Percentiles rank a stretch among this genome's conserved stretches.
Conservation (phyloP, 1,139 yeast species). For the Candida glucosophila region DNA sequence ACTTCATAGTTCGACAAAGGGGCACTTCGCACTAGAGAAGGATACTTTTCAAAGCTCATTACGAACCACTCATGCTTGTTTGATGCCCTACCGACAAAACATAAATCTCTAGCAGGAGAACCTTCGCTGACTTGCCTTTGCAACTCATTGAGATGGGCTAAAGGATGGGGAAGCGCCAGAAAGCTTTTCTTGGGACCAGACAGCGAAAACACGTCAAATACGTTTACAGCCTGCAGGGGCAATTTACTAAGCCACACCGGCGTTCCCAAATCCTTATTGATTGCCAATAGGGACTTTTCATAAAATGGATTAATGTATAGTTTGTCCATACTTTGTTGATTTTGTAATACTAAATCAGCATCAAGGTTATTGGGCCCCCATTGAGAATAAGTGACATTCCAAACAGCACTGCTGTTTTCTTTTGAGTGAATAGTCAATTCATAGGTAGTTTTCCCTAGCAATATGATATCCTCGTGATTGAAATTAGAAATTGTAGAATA, state of each 20-base stretch:
- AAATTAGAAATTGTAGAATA: slow-evolving; percentile 10
- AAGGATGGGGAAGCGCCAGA: slow-evolving; percentile 60
- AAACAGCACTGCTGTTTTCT: slow-evolving; percentile 47
- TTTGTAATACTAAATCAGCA: slow-evolving; percentile 50
- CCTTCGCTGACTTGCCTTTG: slow-evolving; percentile 40
- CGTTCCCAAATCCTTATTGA: slow-evolving; percentile 54
- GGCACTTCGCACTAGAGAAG: slow-evolving; percentile 73
- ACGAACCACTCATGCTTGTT: slow-evolving; percentile 76
- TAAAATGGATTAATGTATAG: slow-evolving; percentile 79
- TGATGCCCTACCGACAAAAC: slow-evolving; percentile 60
- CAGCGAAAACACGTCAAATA: slow-evolving; percentile 60
- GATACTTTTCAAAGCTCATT: slow-evolving; percentile 67
- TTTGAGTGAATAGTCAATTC: slow-evolving; percentile 46
- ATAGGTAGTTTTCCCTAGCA: slow-evolving; percentile 45
- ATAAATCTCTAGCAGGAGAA: slow-evolving; percentile 45
- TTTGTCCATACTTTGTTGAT: slow-evolving; percentile 51
- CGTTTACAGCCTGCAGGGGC: slow-evolving; percentile 61
- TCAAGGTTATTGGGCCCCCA: slow-evolving; percentile 95
- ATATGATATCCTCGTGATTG: slow-evolving; percentile 20
- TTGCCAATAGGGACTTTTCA: slow-evolving; percentile 61
- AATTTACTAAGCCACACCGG: slow-evolving; percentile 74
- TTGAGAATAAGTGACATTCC: slow-evolving; percentile 82
- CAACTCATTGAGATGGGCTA: slow-evolving; percentile 31
- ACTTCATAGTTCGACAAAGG: slow-evolving; percentile 56
- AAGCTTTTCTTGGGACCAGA: slow-evolving; percentile 21